These are phyloP conservation scores for Parathielavia hyrcaniae DNA, from an alignment of 495 filamentous ascomycete genomes.

Conservation along the genomic window DNA sequence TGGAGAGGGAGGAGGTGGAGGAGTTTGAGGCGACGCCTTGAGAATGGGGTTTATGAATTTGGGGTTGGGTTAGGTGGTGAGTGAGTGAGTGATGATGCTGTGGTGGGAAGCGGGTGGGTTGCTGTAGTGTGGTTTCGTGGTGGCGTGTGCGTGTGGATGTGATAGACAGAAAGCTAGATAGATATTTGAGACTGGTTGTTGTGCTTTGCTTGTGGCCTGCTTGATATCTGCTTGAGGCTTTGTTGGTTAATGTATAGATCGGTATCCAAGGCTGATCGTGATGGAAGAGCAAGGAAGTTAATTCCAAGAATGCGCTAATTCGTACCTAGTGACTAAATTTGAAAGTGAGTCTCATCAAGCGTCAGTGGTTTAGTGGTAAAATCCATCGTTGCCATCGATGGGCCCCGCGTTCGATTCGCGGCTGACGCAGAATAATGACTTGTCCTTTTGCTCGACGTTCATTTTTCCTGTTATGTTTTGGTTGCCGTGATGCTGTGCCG, in stretches of 20 bases:
- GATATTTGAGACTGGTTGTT: conserved; percentile 2
- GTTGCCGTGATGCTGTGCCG: no score
- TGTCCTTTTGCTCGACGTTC: background rate
- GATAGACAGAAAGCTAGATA: conserved; percentile 9
- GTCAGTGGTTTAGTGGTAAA: conserved; percentile 48
- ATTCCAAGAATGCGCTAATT: no score
- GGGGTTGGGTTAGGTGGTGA: background rate
- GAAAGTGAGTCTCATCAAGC: conserved; percentile 1
- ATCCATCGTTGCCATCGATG: conserved; percentile 50
- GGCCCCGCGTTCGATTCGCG: conserved; percentile 50
- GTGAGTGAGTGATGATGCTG: background rate
- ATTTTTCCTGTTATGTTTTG: background rate
- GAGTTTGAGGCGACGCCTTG: conserved; percentile 44
- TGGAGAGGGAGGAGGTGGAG: conserved; percentile 39
- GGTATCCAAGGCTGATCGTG: no score
- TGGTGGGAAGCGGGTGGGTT: background rate
- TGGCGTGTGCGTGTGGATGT: no score
- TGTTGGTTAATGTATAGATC: no score
- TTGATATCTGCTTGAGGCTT: no score
- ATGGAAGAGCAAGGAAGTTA: no score
- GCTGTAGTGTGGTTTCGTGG: no score
- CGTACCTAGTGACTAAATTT: no score
- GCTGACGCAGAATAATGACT: conserved; percentile 37
- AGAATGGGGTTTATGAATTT: no score
- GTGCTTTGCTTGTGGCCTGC: no score